Base-by-base conservation (phyloP, 1,284 basidiomycete genomes). In the Inonotus obliquus region DNA sequence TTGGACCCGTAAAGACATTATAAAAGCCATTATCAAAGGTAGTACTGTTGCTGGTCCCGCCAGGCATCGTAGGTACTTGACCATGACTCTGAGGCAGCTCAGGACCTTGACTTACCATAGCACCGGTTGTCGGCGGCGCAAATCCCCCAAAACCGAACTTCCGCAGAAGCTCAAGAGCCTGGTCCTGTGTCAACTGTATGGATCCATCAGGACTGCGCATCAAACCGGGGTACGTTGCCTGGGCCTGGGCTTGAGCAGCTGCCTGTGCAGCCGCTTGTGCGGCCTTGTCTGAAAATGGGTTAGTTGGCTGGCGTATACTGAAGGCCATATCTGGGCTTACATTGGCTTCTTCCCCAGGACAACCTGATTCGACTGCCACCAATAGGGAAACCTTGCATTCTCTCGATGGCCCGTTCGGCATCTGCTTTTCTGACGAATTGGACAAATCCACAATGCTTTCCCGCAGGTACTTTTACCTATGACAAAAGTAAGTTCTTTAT, bases 311-410 rank as follows among this genome's bases (percentile, higher is more conserved):
- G 41, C 10, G 58, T n/a, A 17, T 32, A 56, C 41, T 58, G 5
- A 62, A 41, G 38, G 9, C 35, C 39, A 60, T 17, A 58, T 27
- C 27, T 11, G n/a, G 17, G 76, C 87, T 65, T 69, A 93, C 91
- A 91, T 82, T 94, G 92, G 73, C 89, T 92, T 49, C 94, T 81
- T 32, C 95, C 94, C 94, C 94, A 98, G 70, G 92, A 94, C 61
- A 97, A 75, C 45, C 94, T 82, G 67, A 98, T 94, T 66, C 92
- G 82, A 65, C 92, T 94, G 13, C 93, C 93, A 51, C 92, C 92
- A 67, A 97, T 89, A 5, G 92, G 92, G 73, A 95, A 97, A 23
- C 93, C 94, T 76, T 97, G 94, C 94, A 97, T 95, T 74, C 92
- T 91, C 74, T 94, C 91, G 67, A 98, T 97, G 2, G 95, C 94